Percentiles rank a stretch among this genome's conserved stretches.
Evolutionary conservation across 1,284 basidiomycete species (phyloP).

Genomic region (Rhodotorula sp.): DNA sequence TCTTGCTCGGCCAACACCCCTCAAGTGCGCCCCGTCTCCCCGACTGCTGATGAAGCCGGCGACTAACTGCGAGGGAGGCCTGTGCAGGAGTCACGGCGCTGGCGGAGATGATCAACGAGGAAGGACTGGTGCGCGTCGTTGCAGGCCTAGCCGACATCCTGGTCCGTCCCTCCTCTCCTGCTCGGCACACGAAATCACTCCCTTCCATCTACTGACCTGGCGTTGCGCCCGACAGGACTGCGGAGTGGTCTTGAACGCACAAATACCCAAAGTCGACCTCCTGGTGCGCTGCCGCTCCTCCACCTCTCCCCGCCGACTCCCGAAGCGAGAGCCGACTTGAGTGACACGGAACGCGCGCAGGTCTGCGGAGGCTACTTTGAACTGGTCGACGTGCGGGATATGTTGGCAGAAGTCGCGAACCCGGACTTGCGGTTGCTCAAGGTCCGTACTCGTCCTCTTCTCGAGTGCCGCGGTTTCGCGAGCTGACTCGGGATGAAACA

Average conservation of each 20-base stretch:
- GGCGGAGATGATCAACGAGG: conserved; percentile 12
- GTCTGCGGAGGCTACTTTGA: conserved; percentile 32
- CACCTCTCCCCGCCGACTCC: background rate
- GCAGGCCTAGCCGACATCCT: conserved; percentile 19
- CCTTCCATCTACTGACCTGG: background rate
- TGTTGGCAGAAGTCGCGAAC: conserved; percentile 13
- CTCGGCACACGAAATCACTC: too few relatives aligned
- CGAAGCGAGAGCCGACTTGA: too few relatives aligned
- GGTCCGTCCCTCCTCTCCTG: background rate
- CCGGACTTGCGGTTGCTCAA: conserved; percentile 15
- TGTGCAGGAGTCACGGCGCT: conserved; percentile 11
- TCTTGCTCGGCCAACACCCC: conserved; percentile 25
- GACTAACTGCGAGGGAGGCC: background rate
- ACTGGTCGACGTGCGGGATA: conserved; percentile 22
- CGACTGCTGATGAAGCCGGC: background rate
- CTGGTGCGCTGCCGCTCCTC: conserved; percentile 6
- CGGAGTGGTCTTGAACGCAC: conserved; percentile 22
- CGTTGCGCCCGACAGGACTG: conserved; percentile 8
- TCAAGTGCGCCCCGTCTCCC: conserved; percentile 1
- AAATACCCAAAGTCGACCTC: conserved; percentile 20
- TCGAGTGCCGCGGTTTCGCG: too few relatives aligned
- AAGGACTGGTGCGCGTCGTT: background rate
- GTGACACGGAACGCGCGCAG: background rate
- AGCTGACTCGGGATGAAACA: background rate
- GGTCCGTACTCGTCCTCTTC: background rate